phyloP scores from a whole-genome alignment of 1,284 basidiomycete species.

The Caloboletus firmus region DNA sequence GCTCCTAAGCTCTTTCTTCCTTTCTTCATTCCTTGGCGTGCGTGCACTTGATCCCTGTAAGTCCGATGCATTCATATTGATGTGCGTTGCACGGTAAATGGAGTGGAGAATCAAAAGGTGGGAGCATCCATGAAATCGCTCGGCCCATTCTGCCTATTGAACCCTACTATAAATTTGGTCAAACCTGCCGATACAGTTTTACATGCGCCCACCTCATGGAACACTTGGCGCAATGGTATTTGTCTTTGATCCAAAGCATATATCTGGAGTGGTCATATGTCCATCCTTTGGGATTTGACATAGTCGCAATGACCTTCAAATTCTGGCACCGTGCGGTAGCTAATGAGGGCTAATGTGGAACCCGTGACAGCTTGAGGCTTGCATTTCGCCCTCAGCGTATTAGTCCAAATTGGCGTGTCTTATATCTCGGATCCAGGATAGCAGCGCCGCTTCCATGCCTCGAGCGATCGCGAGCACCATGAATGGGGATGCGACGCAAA shows the following conservation, averaged over 20 bases:
- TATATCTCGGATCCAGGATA: conserved; percentile 17
- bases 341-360: background rate
- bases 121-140: background rate
- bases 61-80: background rate
- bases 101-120: background rate
- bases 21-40: background rate
- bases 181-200: background rate
- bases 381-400: background rate
- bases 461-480: background rate
- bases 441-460: conserved; percentile 4
- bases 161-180: conserved; percentile 1
- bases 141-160: background rate
- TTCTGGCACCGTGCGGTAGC: background rate
- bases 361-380: conserved; percentile 2
- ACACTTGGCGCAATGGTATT: background rate
- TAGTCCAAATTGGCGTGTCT: background rate
- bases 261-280: background rate
- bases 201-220: conserved; percentile 20
- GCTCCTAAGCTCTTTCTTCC: background rate
- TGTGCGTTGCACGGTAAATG: background rate
- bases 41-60: background rate
- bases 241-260: background rate
- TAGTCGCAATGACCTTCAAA: background rate
- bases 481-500: conserved; percentile 4
- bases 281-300: background rate